These are phyloP conservation scores for Malassezia yamatoensis DNA, from an alignment of 1,284 basidiomycete species.

Conservation along the genomic window DNA sequence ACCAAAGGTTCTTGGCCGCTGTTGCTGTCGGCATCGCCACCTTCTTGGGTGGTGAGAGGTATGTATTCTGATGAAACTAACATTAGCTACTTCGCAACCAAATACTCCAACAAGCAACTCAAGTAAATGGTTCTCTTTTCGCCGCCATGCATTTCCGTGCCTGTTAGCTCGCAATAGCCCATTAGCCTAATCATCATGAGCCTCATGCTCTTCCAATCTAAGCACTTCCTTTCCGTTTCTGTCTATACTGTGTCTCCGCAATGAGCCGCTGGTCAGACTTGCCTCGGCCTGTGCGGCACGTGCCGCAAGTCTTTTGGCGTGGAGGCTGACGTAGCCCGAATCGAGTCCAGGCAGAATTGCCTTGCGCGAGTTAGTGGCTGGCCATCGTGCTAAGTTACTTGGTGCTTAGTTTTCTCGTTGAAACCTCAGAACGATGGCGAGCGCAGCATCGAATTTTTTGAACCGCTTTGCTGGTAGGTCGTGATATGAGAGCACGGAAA, in stretches of 20 bases:
- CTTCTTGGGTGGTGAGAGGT: slow-evolving; percentile 37
- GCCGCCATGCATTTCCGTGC: not conserved
- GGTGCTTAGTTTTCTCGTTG: not conserved
- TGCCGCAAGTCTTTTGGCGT: not conserved
- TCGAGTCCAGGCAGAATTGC: not conserved
- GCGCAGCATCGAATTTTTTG: slow-evolving; percentile 12
- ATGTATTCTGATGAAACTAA: not conserved
- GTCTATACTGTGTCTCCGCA: not conserved
- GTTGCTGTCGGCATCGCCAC: slow-evolving; percentile 32
- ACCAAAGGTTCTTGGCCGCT: slow-evolving; percentile 33
- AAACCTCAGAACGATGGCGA: not conserved
- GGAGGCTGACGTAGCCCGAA: slow-evolving; percentile 16
- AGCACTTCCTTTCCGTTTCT: not conserved
- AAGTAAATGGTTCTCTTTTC: slow-evolving; percentile 7
- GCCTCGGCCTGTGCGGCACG: not conserved
- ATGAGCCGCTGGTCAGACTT: too few relatives aligned
- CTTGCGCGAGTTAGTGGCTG: not conserved
- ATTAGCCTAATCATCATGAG: too few relatives aligned
- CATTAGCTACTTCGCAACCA: slow-evolving; percentile 5
- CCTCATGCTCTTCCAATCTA: too few relatives aligned
- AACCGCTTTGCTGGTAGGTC: slow-evolving; percentile 15
- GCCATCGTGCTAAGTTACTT: not conserved
- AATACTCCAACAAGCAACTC: slow-evolving; percentile 16
- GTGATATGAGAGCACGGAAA: not conserved
- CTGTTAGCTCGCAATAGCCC: too few relatives aligned